Conservation (phyloP, 164 flowering plant species). For the Vitis rotundifolia region DNA sequence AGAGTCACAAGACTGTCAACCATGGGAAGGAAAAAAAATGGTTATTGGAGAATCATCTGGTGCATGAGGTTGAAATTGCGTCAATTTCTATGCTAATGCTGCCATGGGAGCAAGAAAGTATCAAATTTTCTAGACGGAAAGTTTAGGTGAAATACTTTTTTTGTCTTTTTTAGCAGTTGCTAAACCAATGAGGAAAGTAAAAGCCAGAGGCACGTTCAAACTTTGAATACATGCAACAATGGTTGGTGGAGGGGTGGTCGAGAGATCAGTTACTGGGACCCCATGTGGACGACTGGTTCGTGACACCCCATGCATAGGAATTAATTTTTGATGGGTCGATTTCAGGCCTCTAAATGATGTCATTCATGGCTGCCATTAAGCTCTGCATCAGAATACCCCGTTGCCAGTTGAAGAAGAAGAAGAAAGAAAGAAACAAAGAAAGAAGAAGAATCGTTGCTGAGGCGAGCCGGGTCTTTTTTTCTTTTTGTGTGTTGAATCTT, state of each 20-base stretch:
- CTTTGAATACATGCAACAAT: background rate
- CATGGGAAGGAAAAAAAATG: too few species aligned
- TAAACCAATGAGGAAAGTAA: background rate
- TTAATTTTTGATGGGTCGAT: constrained; percentile 1
- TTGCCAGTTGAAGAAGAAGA: background rate
- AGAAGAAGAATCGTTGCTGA: background rate
- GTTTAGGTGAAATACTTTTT: too few species aligned
- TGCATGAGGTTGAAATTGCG: too few species aligned
- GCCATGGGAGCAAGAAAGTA: too few species aligned
- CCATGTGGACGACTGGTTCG: constrained; percentile 3
- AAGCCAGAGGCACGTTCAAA: constrained; percentile 11
- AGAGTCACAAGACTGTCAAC: too few species aligned
- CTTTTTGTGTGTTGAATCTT: background rate
- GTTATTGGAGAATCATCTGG: too few species aligned
- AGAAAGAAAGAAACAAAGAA: background rate
- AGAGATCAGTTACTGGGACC: constrained; percentile 3
- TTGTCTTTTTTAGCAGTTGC: too few species aligned
- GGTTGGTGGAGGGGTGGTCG: background rate
- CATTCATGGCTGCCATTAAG: constrained; percentile 1
- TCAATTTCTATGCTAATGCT: too few species aligned
- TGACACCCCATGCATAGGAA: constrained; percentile 4
- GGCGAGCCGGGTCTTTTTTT: background rate
- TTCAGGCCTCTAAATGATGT: background rate
- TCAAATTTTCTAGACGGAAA: too few species aligned
- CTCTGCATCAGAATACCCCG: background rate